Evolutionary conservation across 2,329 filamentous ascomycete species (phyloP).

Genomic region (Fusarium marasasianum): DNA sequence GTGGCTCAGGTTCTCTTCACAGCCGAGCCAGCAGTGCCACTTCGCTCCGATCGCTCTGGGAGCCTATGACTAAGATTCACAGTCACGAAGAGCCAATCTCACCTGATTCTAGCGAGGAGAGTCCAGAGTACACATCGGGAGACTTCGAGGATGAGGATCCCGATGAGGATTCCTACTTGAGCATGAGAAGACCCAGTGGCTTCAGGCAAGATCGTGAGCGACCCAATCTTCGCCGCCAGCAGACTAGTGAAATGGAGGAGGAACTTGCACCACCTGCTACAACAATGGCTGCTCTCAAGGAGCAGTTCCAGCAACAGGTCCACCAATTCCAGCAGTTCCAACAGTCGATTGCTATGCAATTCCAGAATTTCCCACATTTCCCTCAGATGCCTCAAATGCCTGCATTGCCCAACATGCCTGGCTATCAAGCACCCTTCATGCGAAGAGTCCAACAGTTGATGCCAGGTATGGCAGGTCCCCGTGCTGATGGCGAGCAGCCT

Average conservation of each 20-base stretch:
- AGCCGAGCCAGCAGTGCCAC: slow-evolving; percentile 73
- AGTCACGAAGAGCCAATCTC: slow-evolving; percentile 50
- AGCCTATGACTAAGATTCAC: slow-evolving; percentile 55
- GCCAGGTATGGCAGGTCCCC: slow-evolving; percentile 66
- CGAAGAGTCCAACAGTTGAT: slow-evolving; percentile 78
- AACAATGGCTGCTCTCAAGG: slow-evolving; percentile 74
- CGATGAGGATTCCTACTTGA: slow-evolving; percentile 49
- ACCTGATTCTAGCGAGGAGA: slow-evolving; percentile 54
- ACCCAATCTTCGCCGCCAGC: slow-evolving; percentile 50
- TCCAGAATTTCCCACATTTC: slow-evolving; percentile 66
- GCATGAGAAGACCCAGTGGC: slow-evolving; percentile 48
- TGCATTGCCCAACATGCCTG: slow-evolving; percentile 67
- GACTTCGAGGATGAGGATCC: slow-evolving; percentile 55
- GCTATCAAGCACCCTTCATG: slow-evolving; percentile 79
- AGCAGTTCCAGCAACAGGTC: slow-evolving; percentile 77
- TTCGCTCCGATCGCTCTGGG: slow-evolving; percentile 74
- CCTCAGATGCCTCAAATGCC: slow-evolving; percentile 71
- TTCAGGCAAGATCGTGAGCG: slow-evolving; percentile 47
- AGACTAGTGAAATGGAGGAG: slow-evolving; percentile 46
- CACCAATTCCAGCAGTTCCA: slow-evolving; percentile 71
- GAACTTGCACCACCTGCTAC: slow-evolving; percentile 64
- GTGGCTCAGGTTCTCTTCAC: slow-evolving; percentile 64
- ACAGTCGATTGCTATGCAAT: slow-evolving; percentile 71
- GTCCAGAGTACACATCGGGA: slow-evolving; percentile 57
- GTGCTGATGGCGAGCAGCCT: slow-evolving; percentile 56